These are phyloP conservation scores for Candida maris DNA, from an alignment of 805 yeast species.

Conservation along the genomic window DNA sequence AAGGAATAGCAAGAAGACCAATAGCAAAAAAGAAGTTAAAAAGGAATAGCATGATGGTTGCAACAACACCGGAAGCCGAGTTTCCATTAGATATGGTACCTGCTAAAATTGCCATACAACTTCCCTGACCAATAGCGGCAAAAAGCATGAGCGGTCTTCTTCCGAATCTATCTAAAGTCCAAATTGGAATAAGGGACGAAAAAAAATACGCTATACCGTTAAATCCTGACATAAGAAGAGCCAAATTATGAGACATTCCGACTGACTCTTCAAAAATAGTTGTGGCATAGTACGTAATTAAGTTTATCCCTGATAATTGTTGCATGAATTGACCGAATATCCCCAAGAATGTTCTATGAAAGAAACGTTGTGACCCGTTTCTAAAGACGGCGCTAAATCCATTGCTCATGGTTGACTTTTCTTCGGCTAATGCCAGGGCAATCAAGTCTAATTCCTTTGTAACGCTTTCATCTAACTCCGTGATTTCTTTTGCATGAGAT, in stretches of 20 bases:
- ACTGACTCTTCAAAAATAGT: conserved; percentile 49
- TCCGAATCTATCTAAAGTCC: conserved; percentile 54
- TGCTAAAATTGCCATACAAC: conserved; percentile 57
- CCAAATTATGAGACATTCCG: conserved; percentile 45
- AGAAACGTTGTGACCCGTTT: conserved; percentile 37
- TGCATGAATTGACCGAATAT: conserved; percentile 56
- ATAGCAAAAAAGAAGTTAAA: conserved; percentile 73
- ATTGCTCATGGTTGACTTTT: conserved; percentile 46
- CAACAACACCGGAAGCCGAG: conserved; percentile 42
- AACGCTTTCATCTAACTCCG: conserved; percentile 29
- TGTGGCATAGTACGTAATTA: conserved; percentile 68
- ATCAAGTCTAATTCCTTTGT: conserved; percentile 34
- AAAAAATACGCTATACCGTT: conserved; percentile 44
- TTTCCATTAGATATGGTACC: conserved; percentile 40
- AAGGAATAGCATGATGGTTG: conserved; percentile 50
- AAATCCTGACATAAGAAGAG: conserved; percentile 32
- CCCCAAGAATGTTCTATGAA: conserved; percentile 44
- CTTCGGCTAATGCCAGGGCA: conserved; percentile 46
- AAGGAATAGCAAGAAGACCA: conserved; percentile 57
- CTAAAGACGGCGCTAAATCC: conserved; percentile 46
- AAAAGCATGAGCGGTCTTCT: conserved; percentile 57
- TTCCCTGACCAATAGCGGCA: conserved; percentile 63
- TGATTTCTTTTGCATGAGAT: conserved; percentile 39
- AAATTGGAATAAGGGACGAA: conserved; percentile 50
- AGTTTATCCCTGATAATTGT: conserved; percentile 72